Evolutionary conservation across 495 filamentous ascomycete species (phyloP), one percentile per base, ranked within the genome.

Genomic region (Neurospora tetrasperma): DNA sequence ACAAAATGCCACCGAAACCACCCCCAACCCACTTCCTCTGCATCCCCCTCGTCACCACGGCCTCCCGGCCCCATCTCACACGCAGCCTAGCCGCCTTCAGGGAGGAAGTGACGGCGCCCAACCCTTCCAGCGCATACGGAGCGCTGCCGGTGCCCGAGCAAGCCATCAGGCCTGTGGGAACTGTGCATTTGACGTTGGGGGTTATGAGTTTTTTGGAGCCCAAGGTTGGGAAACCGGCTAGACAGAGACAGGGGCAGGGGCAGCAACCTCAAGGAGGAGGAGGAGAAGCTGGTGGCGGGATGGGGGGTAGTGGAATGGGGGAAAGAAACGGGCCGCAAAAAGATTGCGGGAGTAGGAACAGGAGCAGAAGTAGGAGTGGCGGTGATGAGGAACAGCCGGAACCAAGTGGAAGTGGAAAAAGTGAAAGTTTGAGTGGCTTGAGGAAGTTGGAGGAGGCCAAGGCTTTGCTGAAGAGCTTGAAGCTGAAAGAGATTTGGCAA

Each of bases 21-120:
- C 71, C 80, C 20, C 85, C 92, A n/a, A 97, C 94, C 0, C 94
- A 97, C 80, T 97, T 97, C 79, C 88, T 97, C 44, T 95, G 92
- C 81, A 80, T 97, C 70, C 93, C 94, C 11, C 89, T 97, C 73
- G 84, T 91, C 72, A 93, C 88, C 39, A 38, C 82, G 0, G 42
- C 78, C 18, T 93, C 92, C 1, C 84, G 89, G 16, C 85, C 86
- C 0, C 89, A 93, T 74, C 86, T 97, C 4, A 82, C 89, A 41
- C 75, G 78, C 16, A 88, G 88, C 3, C 80, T 97, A 20, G 80
- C 83, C 4, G 71, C 81, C 23, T 96, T 97, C 79, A 85, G 83
- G 69, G 77, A 85, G 11, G 86, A 90, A 43, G 83, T 92, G 44
- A 79, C 82, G 12, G 78, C 73, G 68, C 73, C 79, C 5, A 6